Percentiles rank a stretch among this genome's conserved stretches.
These are phyloP conservation scores for Pseudopithomyces chartarum DNA, from an alignment of 2,329 filamentous ascomycete genomes.

Conservation along the genomic window DNA sequence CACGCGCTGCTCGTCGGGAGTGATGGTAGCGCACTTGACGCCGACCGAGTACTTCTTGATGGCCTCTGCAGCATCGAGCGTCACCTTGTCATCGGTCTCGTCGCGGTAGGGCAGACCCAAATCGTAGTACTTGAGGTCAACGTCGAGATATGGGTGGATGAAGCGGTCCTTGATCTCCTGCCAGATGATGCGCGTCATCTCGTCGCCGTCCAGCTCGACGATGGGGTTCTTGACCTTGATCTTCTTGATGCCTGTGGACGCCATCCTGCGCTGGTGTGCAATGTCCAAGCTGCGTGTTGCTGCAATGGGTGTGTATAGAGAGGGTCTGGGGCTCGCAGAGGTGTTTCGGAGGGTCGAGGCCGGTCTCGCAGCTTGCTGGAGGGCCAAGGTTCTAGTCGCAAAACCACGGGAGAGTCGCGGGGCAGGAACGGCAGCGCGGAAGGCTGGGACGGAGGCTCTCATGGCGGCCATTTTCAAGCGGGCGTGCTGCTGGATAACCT, in stretches of 20 bases:
- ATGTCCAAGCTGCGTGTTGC: not conserved
- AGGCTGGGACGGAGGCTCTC: slow-evolving; percentile 34
- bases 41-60: slow-evolving; percentile 99
- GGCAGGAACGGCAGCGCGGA: slow-evolving; percentile 29
- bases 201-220: slow-evolving; percentile 92
- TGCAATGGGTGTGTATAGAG: slow-evolving; percentile 2
- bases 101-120: slow-evolving; percentile 93
- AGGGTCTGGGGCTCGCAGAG: slow-evolving; percentile 14
- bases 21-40: slow-evolving; percentile 99
- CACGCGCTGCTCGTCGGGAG: slow-evolving; percentile 93
- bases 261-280: slow-evolving; percentile 38
- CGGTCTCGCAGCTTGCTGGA: slow-evolving; percentile 27
- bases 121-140: slow-evolving; percentile 99
- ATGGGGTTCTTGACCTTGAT: slow-evolving; percentile 99
- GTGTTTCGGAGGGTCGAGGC: slow-evolving; percentile 22
- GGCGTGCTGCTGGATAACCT: slow-evolving; percentile 29
- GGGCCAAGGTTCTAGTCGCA: slow-evolving; percentile 35
- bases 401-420: slow-evolving; percentile 31
- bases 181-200: slow-evolving; percentile 99
- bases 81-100: slow-evolving; percentile 95
- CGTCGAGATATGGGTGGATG: slow-evolving; percentile 93
- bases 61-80: slow-evolving; percentile 89
- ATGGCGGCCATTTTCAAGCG: slow-evolving; percentile 25
- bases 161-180: slow-evolving; percentile 96
- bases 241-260: slow-evolving; percentile 82